Base-by-base conservation (phyloP, 768 basidiomycete species). In the Kwoniella heveanensis region DNA sequence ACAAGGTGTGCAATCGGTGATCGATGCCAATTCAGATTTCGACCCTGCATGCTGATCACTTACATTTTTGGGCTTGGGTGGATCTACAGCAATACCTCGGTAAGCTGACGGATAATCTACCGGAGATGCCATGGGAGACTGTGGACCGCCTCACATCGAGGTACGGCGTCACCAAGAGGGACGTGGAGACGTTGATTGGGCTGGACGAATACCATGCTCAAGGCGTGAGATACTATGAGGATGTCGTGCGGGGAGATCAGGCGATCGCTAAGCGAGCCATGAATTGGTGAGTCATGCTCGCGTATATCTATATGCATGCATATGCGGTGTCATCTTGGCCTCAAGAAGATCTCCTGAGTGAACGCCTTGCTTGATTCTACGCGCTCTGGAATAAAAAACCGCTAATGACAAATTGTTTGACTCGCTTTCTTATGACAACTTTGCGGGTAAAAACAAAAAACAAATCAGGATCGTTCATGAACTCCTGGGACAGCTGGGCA, bases 381-480 rank as follows among this genome's bases (percentile, higher is more conserved):
- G n/a, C n/a, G n/a, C n/a, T n/a, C n/a, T n/a, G n/a, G n/a, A n/a
- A n/a, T n/a, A n/a, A n/a, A n/a, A n/a, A n/a, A n/a, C n/a, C n/a
- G n/a, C n/a, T n/a, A n/a, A n/a, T n/a, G n/a, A n/a, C n/a, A n/a
- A n/a, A n/a, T n/a, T n/a, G n/a, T n/a, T n/a, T n/a, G n/a, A n/a
- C n/a, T n/a, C n/a, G n/a, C n/a, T n/a, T n/a, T n/a, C n/a, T n/a
- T n/a, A n/a, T n/a, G n/a, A n/a, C n/a, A n/a, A n/a, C n/a, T n/a
- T n/a, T n/a, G n/a, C n/a, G n/a, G n/a, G n/a, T n/a, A n/a, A n/a
- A n/a, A n/a, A n/a, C n/a, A n/a, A n/a, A n/a, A n/a, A n/a, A n/a
- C n/a, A n/a, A n/a, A n/a, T n/a, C 72, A 95, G 93, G 92, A 85
- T 97, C 80, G 87, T 87, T 2, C 90, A 98, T 63, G 91, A 94